Conservation (phyloP, 2,329 filamentous ascomycete species). For the Xenoacremonium recifei region DNA sequence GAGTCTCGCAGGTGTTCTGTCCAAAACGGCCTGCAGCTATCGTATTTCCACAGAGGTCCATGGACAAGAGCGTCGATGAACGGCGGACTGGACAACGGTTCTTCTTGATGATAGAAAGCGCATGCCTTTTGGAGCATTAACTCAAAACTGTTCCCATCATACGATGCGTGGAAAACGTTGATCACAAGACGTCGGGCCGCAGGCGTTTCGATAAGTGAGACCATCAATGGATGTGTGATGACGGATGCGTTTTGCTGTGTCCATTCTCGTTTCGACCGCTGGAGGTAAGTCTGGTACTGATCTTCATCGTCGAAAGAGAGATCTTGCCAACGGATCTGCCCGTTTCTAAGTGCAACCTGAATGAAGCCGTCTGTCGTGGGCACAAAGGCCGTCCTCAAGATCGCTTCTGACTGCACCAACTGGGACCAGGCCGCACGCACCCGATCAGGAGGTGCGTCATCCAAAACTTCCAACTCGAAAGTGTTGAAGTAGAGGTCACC, state of each 20-base stretch:
- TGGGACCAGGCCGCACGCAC: slow-evolving; percentile 59
- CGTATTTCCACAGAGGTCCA: slow-evolving; percentile 61
- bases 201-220: slow-evolving; percentile 46
- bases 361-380: slow-evolving; percentile 72
- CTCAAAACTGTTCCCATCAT: slow-evolving; percentile 78
- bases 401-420: slow-evolving; percentile 52
- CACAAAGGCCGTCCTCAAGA: slow-evolving; percentile 72
- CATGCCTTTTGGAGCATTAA: slow-evolving; percentile 62
- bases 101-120: slow-evolving; percentile 14
- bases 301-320: slow-evolving; percentile 25
- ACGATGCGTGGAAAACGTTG: slow-evolving; percentile 81
- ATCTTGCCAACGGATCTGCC: slow-evolving; percentile 43
- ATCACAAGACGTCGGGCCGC: slow-evolving; percentile 49
- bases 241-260: slow-evolving; percentile 43
- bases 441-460: slow-evolving; percentile 39
- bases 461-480: slow-evolving; percentile 60
- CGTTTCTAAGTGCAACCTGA: slow-evolving; percentile 62
- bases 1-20: slow-evolving; percentile 46
- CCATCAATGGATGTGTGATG: slow-evolving; percentile 15
- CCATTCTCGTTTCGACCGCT: slow-evolving; percentile 48
- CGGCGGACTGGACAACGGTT: slow-evolving; percentile 38
- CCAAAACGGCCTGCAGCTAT: slow-evolving; percentile 63
- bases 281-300: slow-evolving; percentile 32
- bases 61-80: slow-evolving; percentile 68
- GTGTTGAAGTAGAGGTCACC: slow-evolving; percentile 71